These are phyloP conservation scores for Coleophoma cylindrospora DNA, from an alignment of 2,329 filamentous ascomycete genomes.

Conservation along the genomic window DNA sequence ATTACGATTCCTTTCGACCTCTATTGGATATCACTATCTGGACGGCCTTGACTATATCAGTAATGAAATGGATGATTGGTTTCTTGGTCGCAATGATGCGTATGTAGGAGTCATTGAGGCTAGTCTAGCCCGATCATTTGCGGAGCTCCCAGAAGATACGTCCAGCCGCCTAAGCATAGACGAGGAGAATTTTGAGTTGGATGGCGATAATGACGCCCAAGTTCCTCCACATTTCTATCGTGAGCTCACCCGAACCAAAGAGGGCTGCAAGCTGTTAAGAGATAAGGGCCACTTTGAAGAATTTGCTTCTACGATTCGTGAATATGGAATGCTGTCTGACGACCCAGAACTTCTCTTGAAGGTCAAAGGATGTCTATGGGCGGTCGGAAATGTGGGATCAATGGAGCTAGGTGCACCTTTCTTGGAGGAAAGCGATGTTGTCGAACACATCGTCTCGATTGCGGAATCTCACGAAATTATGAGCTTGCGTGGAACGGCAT, in stretches of 20 bases:
- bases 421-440: slow-evolving; percentile 83
- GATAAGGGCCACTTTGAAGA: slow-evolving; percentile 97
- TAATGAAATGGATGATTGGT: slow-evolving; percentile 99
- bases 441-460: slow-evolving; percentile 81
- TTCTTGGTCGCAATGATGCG: slow-evolving; percentile 91
- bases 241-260: slow-evolving; percentile 85
- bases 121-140: slow-evolving; percentile 81
- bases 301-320: slow-evolving; percentile 82
- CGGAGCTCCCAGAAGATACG: slow-evolving; percentile 37
- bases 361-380: slow-evolving; percentile 96
- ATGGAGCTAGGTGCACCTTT: slow-evolving; percentile 97
- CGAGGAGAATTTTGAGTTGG: slow-evolving; percentile 33
- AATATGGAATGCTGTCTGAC: slow-evolving; percentile 79
- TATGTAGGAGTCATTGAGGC: slow-evolving; percentile 94
- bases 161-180: slow-evolving; percentile 28
- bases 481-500: slow-evolving; percentile 90
- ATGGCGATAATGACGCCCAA: slow-evolving; percentile 35
- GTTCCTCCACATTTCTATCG: slow-evolving; percentile 98
- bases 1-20: slow-evolving; percentile 89
- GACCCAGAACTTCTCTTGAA: slow-evolving; percentile 84
- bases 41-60: slow-evolving; percentile 98
- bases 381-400: slow-evolving; percentile 93
- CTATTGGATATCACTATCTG: slow-evolving; percentile 94
- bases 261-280: slow-evolving; percentile 84
- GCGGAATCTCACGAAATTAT: slow-evolving; percentile 85